These are phyloP conservation scores for Phytophthora tentaculata DNA, from an alignment of 352 stramenopile species.

Conservation along the genomic window DNA sequence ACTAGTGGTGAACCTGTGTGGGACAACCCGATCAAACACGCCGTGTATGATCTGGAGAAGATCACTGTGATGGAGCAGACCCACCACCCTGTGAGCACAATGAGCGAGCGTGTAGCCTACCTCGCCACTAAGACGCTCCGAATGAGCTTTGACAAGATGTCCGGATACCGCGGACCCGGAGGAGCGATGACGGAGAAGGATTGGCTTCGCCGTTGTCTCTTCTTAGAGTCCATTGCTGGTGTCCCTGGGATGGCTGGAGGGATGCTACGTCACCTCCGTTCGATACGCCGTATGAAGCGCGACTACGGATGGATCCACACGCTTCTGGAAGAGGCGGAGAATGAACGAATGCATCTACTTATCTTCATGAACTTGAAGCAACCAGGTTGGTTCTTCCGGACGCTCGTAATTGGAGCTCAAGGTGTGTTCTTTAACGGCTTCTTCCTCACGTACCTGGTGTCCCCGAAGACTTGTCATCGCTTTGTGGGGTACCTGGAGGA, in stretches of 20 bases:
- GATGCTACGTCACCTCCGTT: constrained; percentile 81
- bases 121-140: constrained; percentile 50
- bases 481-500: constrained; percentile 94
- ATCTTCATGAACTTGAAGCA: constrained; percentile 92
- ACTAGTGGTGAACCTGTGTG: constrained; percentile 24
- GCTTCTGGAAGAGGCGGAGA: constrained; percentile 92
- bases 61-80: constrained; percentile 37
- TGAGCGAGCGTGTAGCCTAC: constrained; percentile 36
- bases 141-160: constrained; percentile 54
- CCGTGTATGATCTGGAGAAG: constrained; percentile 45
- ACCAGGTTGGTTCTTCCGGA: constrained; percentile 77
- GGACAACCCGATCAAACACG: constrained; percentile 44
- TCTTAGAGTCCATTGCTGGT: constrained; percentile 80
- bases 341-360: constrained; percentile 94
- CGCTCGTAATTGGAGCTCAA: constrained; percentile 81
- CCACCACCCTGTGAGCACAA: constrained; percentile 34
- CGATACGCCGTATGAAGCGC: constrained; percentile 82
- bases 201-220: constrained; percentile 75
- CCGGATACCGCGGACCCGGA: constrained; percentile 60
- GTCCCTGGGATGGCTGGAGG: constrained; percentile 82
- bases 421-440: constrained; percentile 90
- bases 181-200: constrained; percentile 67
- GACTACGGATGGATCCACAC: constrained; percentile 94
- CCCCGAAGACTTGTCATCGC: constrained; percentile 87
- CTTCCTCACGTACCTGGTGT: constrained; percentile 87